Evolutionary conservation across 305 asterid species (phyloP), one percentile per base, ranked within the genome.

Genomic region (Ilex paraguariensis): DNA sequence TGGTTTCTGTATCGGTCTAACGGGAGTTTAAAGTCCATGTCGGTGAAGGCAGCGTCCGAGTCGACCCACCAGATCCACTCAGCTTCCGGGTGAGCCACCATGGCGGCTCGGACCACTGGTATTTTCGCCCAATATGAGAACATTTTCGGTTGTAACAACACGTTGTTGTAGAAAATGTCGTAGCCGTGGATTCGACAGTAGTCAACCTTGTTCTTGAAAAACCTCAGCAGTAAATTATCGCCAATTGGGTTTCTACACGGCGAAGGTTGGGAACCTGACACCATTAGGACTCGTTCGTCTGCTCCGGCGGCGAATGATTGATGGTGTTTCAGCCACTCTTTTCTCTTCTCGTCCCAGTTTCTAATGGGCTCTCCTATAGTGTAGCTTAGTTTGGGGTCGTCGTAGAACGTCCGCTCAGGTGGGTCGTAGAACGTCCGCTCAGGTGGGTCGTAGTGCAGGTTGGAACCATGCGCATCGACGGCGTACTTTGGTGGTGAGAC

Each of bases 41-140:
- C 97, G n/a, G 98, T 93, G 67, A 93, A 69, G 5, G 95, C 97
- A 6, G 98, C 97, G 72, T 93, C 98, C 52, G 97, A 87, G 54
- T 92, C 98, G 1, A 92, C 94, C 98, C 98, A 92, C 97, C 98
- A 92, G 86, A 92, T 89, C 98, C 97, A 92, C 77, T 93, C 98
- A 61, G 82, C 85, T 70, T 93, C 95, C 36, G 97, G 98, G 67
- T 93, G 98, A 61, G 98, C 96, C 64, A 93, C 63, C 98, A 93
- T 93, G 48, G 87, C 85, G 14, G 96, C 97, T 68, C 82, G 79
- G 12, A 93, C 77, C n/a, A 79, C 67, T 9, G 97, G 92, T 65
- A 85, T 82, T 61, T 93, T 93, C 10, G 98, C 98, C 98, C 98
- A 93, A 68, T 84, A 93, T 0, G 97, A 81, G 68, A 77, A 90